Base-by-base conservation (phyloP, 1,284 basidiomycete species). In the Sporisorium exsertum region DNA sequence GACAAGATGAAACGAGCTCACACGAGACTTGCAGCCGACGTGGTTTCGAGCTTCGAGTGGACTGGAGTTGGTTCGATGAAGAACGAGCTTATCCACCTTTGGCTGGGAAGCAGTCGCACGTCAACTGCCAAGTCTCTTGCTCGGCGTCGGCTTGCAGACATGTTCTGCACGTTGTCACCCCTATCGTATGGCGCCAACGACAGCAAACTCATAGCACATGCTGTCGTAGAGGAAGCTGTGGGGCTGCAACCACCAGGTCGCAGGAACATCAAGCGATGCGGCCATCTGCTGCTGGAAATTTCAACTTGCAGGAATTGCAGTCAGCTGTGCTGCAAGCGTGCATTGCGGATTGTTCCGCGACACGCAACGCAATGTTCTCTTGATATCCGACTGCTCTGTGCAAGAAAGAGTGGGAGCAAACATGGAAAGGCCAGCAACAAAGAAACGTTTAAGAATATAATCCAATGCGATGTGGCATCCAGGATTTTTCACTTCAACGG, bases 321-420 rank as follows among this genome's bases (percentile, higher is more conserved):
- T 18, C 49, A 50, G 20, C 49, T 20, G 49, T 13, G 49, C 49
- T 50, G 49, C 49, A 32, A 50, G 49, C 49, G 27, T 50, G 29
- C 49, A 50, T 50, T 29, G 29, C 7, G 49, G 29, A 50, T 50
- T 50, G 29, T 50, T 50, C 49, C 49, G 32, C 29, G 49, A 50
- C 49, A 50, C 49, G 16, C 8, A 49, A 50, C 27, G 16, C 29
- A 24, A 50, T 24, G 26, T 50, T 50, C 49, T 50, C 49, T 50
- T 32, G 27, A 32, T 50, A 29, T n/a, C 49, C 49, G 29, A 5
- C 49, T 50, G 29, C 49, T 49, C 18, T 29, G 26, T 22, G 18
- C 16, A 27, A n/a, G 18, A 32, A 16, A 29, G n/a, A 18, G 26
- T n/a, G 13, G 27, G 15, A n/a, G n/a, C n/a, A n/a, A n/a, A n/a